Percentiles rank a stretch among this genome's conserved stretches.
These are phyloP conservation scores for Leishmania martiniquensis DNA, from an alignment of 208 protist species.

Conservation along the genomic window DNA sequence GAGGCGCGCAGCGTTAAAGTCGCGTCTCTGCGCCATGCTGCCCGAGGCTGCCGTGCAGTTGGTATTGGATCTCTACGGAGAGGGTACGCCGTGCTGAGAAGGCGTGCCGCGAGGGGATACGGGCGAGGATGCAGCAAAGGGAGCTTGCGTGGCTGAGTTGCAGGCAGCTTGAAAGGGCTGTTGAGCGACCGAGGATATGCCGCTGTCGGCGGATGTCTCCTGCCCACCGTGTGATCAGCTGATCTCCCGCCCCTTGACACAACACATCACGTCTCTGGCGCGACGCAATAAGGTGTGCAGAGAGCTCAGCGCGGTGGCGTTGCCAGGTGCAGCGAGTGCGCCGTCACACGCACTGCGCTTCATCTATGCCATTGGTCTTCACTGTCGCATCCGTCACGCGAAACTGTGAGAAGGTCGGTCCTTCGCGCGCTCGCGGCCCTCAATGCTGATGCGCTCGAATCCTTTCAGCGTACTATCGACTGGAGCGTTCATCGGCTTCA, in stretches of 20 bases:
- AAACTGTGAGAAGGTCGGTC: neutral
- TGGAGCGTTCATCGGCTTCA: neutral
- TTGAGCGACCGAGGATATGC: neutral
- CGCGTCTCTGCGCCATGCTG: conserved; percentile 27
- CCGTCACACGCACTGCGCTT: neutral
- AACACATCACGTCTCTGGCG: neutral
- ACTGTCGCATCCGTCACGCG: neutral
- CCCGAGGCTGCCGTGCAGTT: conserved; percentile 14
- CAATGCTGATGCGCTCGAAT: neutral
- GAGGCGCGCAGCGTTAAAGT: neutral
- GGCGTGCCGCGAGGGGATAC: neutral
- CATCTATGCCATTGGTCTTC: neutral
- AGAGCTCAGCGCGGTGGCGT: neutral
- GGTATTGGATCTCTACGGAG: conserved; percentile 19
- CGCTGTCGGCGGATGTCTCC: no score
- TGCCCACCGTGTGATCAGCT: neutral
- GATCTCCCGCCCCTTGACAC: neutral
- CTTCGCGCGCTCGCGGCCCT: neutral
- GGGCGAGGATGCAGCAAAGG: neutral
- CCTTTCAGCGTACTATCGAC: neutral
- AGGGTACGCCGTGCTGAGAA: neutral
- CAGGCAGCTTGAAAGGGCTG: neutral
- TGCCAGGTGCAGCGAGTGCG: neutral
- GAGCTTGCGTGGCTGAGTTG: neutral
- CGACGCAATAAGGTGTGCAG: neutral